Conservation (phyloP, 1,284 basidiomycete genomes). For the Vanrija sp. region DNA sequence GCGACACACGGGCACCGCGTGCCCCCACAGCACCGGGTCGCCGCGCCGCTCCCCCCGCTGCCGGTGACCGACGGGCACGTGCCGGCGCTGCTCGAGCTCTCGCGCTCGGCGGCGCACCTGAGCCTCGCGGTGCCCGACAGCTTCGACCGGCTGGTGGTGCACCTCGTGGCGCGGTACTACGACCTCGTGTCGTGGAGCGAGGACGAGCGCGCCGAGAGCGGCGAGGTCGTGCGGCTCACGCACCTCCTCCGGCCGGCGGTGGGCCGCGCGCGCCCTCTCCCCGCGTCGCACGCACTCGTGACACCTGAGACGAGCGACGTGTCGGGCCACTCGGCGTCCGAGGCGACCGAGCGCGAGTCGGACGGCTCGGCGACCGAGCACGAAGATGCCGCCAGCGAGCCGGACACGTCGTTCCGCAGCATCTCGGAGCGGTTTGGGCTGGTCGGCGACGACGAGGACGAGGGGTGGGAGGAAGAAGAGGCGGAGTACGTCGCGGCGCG, state of each 20-base stretch:
- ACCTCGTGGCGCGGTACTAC: conserved; percentile 46
- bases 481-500: conserved; percentile 1
- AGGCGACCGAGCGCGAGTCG: neutral
- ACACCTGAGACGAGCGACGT: conserved; percentile 45
- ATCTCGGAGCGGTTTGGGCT: conserved; percentile 6
- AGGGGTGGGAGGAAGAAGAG: neutral
- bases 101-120: conserved; percentile 42
- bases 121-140: conserved; percentile 41
- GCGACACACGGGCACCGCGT: conserved; percentile 15
- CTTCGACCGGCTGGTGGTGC: conserved; percentile 46
- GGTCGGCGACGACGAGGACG: neutral
- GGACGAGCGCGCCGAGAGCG: conserved; percentile 17
- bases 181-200: conserved; percentile 48
- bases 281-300: conserved; percentile 16
- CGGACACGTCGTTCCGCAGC: conserved; percentile 6
- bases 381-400: conserved; percentile 1
- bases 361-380: conserved; percentile 9
- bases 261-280: conserved; percentile 15
- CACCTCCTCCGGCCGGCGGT: conserved; percentile 42
- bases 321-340: conserved; percentile 23
- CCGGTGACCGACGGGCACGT: conserved; percentile 13
- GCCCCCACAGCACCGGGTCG: conserved; percentile 28
- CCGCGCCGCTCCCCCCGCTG: conserved; percentile 21
- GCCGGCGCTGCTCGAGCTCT: conserved; percentile 40
- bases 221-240: conserved; percentile 36